Evolutionary conservation across 1,284 basidiomycete genomes (phyloP), one percentile per base, ranked within the genome.

Genomic region (Trametes versicolor): DNA sequence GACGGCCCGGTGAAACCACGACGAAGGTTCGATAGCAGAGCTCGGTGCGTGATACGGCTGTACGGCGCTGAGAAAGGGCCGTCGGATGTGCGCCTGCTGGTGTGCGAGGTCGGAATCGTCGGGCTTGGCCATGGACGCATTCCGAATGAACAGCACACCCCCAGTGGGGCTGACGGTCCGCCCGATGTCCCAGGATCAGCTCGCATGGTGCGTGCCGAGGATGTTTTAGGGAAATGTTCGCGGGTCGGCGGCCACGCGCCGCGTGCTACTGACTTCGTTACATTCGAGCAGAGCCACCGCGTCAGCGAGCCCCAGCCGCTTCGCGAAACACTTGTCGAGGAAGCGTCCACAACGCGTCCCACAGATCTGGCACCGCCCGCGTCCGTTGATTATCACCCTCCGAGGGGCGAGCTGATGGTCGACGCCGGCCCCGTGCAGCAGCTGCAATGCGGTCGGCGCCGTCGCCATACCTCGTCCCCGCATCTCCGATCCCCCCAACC

Each of bases 301-400:
- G 63, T 61, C 55, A 56, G 45, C 41, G 27, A 19, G 17, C 13
- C 29, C 34, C 39, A 32, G 45, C 47, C 21, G 53, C 34, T 62
- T 57, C 48, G 49, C 61, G 49, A 62, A 61, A 58, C 55, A 43
- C 49, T 54, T 49, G 49, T 55, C 32, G 59, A 29, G n/a, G 50
- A 48, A 39, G 59, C 55, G 59, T 61, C 64, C 50, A 65, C 54
- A 65, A 65, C 55, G 64, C 55, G 55, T 58, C 55, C 61, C 61
- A 62, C 61, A 57, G 64, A 55, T 62, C 55, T 58, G 50, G 59
- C 63, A 65, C 55, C 43, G 59, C 62, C 54, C 58, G 53, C 63
- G 60, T 51, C 59, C 50, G 29, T 23, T 66, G 68, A 66, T 66
- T 25, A 69, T 69, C 68, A 69, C 54, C 37, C 41, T 27, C 34